Conservation (phyloP, 257 asterid genomes). For the Schizonepeta tenuifolia region DNA sequence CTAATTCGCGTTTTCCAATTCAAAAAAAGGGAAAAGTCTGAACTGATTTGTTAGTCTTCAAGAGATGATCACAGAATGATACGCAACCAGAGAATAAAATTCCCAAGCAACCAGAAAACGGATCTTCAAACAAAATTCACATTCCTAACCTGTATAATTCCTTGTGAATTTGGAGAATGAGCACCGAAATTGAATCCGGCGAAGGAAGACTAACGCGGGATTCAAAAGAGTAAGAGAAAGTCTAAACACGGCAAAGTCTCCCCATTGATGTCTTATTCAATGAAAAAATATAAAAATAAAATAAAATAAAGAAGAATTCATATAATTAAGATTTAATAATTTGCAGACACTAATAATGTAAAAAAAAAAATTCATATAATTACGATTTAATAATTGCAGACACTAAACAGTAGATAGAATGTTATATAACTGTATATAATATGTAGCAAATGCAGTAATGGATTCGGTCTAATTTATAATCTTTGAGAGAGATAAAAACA, state of each 20-base stretch:
- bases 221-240: constrained; percentile 23
- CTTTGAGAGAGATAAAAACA: background rate
- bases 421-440: no score
- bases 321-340: background rate
- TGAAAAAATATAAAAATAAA: background rate
- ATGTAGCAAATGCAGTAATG: no score
- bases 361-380: background rate
- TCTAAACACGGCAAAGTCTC: constrained; percentile 26
- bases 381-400: background rate
- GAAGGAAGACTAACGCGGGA: constrained; percentile 21
- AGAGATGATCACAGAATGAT: constrained; percentile 14
- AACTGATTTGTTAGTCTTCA: background rate
- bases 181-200: constrained; percentile 24
- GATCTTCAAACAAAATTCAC: background rate
- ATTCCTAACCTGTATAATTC: constrained; percentile 24
- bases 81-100: background rate
- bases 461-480: no score
- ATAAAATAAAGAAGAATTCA: background rate
- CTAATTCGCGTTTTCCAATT: constrained; percentile 15
- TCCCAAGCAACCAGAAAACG: background rate
- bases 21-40: background rate
- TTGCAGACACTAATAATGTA: background rate
- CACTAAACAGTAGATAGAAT: background rate
- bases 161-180: constrained; percentile 24
- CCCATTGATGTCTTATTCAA: constrained; percentile 20